These are phyloP conservation scores for Fusarium brachygibbosum DNA, from an alignment of 2,329 filamentous ascomycete species.

Conservation along the genomic window DNA sequence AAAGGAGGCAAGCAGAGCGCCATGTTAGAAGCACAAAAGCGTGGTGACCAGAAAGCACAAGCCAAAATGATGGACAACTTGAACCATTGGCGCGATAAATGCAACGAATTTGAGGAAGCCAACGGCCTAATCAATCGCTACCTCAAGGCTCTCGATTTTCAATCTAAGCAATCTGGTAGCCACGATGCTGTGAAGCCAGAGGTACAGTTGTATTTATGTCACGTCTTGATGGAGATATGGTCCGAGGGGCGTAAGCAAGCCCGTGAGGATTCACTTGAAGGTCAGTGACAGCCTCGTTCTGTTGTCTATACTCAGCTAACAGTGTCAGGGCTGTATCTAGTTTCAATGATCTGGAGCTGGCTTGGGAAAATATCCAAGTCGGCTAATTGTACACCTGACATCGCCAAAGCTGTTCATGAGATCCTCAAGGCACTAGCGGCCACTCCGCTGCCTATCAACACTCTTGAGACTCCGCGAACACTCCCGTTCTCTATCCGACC, in stretches of 20 bases:
- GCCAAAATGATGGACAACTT: constrained; percentile 51
- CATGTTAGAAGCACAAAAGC: constrained; percentile 51
- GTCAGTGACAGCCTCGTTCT: not conserved
- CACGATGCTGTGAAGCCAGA: constrained; percentile 4
- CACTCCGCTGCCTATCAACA: constrained; percentile 13
- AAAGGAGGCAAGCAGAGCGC: constrained; percentile 56
- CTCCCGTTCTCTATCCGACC: constrained; percentile 22
- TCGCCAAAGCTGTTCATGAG: constrained; percentile 27
- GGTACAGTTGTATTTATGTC: constrained; percentile 13
- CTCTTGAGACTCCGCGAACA: constrained; percentile 2
- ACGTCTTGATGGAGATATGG: constrained; percentile 12
- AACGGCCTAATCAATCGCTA: constrained; percentile 60
- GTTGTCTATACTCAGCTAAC: not conserved
- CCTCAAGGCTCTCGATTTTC: constrained; percentile 62
- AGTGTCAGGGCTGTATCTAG: constrained; percentile 37
- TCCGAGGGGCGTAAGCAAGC: not conserved
- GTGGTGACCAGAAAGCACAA: constrained; percentile 53
- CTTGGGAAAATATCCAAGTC: constrained; percentile 37
- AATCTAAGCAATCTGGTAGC: constrained; percentile 46
- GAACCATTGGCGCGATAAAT: constrained; percentile 60
- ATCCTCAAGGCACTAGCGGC: constrained; percentile 19
- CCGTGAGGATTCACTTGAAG: not conserved
- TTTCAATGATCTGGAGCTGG: constrained; percentile 46
- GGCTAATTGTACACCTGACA: constrained; percentile 22
- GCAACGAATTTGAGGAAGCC: constrained; percentile 62